phyloP scores from a whole-genome alignment of 1,139 yeast genomes.

The Lodderomyces theae region DNA sequence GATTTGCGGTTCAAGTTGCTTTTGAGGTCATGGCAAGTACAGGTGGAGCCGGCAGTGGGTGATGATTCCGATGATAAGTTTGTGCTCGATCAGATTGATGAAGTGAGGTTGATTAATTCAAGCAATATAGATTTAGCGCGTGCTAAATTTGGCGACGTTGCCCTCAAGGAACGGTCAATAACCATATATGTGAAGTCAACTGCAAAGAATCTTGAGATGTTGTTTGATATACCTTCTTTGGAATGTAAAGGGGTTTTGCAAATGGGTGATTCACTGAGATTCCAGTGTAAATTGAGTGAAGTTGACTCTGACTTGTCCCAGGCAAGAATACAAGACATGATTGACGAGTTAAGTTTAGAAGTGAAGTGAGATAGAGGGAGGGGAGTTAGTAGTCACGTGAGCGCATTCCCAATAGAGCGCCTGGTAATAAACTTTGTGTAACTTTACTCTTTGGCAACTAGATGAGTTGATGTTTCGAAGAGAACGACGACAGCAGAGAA shows the following conservation, averaged over 20 bases:
- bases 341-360: slow-evolving; percentile 7
- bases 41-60: slow-evolving; percentile 20
- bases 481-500: too few species aligned
- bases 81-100: background rate
- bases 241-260: slow-evolving; percentile 57
- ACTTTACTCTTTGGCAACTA: too few species aligned
- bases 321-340: slow-evolving; percentile 9
- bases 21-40: slow-evolving; percentile 55
- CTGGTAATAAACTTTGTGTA: too few species aligned
- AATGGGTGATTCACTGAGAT: slow-evolving; percentile 8
- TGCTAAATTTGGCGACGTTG: background rate
- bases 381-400: too few species aligned
- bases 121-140: background rate
- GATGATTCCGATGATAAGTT: background rate
- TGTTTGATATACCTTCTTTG: slow-evolving; percentile 60
- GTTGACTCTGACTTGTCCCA: slow-evolving; percentile 7
- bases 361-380: background rate
- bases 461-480: too few species aligned
- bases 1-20: slow-evolving; percentile 67
- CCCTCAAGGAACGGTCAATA: background rate
- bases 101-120: background rate
- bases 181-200: background rate
- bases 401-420: too few species aligned
- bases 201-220: background rate
- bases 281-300: slow-evolving; percentile 12